Conservation (phyloP, 768 basidiomycete species). For the Lactarius trivialis region DNA sequence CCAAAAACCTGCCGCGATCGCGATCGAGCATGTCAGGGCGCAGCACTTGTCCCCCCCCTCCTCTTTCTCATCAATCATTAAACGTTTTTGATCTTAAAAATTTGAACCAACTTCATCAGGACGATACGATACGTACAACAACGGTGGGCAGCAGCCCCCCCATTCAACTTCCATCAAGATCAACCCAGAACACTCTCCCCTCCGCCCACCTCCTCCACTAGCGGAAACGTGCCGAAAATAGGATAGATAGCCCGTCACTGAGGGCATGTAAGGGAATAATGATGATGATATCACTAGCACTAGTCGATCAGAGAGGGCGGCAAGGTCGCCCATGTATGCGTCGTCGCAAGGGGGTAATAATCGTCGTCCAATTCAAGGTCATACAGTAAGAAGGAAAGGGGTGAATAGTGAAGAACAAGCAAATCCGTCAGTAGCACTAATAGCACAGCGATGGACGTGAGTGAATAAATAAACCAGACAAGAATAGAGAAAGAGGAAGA, state of each 20-base stretch:
- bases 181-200: not conserved
- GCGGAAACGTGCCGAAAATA: constrained; percentile 7
- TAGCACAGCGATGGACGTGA: constrained; percentile 15
- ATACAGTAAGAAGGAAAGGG: not conserved
- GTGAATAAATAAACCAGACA: constrained; percentile 8
- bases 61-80: not conserved
- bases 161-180: not conserved
- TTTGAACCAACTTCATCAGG: constrained; percentile 1
- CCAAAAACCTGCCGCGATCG: not conserved
- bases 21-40: not conserved
- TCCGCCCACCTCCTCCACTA: not conserved
- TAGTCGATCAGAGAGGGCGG: not conserved
- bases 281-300: constrained; percentile 7
- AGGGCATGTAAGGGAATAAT: not conserved
- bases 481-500: not conserved
- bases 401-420: constrained; percentile 1
- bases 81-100: constrained; percentile 7
- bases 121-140: constrained; percentile 15
- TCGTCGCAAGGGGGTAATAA: constrained; percentile 3
- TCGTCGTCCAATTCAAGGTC: constrained; percentile 9
- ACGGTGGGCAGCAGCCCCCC: not conserved
- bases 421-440: constrained; percentile 11
- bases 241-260: constrained; percentile 14
- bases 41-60: not conserved
- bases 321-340: not conserved